A percentile compares a stretch with the other conserved stretches of the same genome.
These are phyloP conservation scores for Priceomyces fermenticarens DNA, from an alignment of 805 yeast genomes.

Conservation along the genomic window DNA sequence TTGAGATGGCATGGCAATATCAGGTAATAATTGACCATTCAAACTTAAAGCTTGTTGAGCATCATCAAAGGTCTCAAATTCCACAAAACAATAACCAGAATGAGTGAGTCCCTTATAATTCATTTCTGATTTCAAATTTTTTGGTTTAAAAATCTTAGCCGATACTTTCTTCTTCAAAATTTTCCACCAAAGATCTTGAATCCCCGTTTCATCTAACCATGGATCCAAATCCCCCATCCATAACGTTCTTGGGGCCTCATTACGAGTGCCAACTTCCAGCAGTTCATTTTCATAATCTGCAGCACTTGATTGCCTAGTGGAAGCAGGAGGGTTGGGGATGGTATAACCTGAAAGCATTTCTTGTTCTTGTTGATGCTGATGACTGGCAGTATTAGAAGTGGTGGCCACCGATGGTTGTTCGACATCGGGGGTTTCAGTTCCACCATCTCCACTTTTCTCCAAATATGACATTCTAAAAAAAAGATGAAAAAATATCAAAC, in stretches of 20 bases:
- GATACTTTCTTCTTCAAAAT: slow-evolving; percentile 52
- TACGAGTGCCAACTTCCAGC: slow-evolving; percentile 8
- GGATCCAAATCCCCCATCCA: slow-evolving; percentile 93
- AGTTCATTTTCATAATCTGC: slow-evolving; percentile 17
- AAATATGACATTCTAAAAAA: too few species aligned
- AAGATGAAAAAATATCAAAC: too few species aligned
- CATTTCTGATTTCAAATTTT: slow-evolving; percentile 19
- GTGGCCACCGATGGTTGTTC: slow-evolving; percentile 9
- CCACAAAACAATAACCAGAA: slow-evolving; percentile 75
- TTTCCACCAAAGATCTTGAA: slow-evolving; percentile 55
- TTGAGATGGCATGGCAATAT: slow-evolving; percentile 46
- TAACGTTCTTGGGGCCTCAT: slow-evolving; percentile 61
- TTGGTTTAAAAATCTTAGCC: slow-evolving; percentile 63
- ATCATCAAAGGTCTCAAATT: slow-evolving; percentile 64
- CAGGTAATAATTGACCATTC: slow-evolving; percentile 66
- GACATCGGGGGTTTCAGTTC: too few species aligned
- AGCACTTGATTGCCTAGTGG: slow-evolving; percentile 33
- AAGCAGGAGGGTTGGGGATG: slow-evolving; percentile 41
- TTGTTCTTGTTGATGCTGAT: slow-evolving; percentile 43
- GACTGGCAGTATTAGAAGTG: slow-evolving; percentile 32
- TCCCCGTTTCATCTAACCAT: slow-evolving; percentile 65
- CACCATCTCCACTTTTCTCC: too few species aligned
- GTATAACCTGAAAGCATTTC: slow-evolving; percentile 37
- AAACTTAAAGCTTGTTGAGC: slow-evolving; percentile 66
- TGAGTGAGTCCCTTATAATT: slow-evolving; percentile 27